phyloP scores from a whole-genome alignment of 805 yeast genomes.

The Saccharomycopsis oosterbeekiorum region DNA sequence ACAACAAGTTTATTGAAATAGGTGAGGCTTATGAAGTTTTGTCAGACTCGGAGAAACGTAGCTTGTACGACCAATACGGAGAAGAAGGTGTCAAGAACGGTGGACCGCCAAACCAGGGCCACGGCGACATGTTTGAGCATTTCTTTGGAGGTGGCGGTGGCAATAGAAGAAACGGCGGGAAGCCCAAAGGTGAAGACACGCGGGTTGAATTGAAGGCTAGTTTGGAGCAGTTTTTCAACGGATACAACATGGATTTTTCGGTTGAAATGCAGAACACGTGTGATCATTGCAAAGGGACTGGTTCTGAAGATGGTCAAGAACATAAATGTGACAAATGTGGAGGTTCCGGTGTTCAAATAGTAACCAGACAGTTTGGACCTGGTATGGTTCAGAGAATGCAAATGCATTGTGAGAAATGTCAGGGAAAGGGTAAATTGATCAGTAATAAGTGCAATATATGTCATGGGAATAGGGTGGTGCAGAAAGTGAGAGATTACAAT shows the following conservation, averaged over 20 bases:
- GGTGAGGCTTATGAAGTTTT: constrained; percentile 91
- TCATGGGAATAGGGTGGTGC: constrained; percentile 55
- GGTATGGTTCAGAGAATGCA: constrained; percentile 85
- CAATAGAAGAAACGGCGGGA: constrained; percentile 29
- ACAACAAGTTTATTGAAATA: constrained; percentile 76
- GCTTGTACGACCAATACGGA: constrained; percentile 67
- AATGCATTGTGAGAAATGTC: constrained; percentile 68
- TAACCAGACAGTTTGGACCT: constrained; percentile 72
- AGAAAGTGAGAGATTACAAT: constrained; percentile 45
- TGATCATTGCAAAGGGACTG: constrained; percentile 71
- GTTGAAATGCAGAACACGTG: constrained; percentile 70
- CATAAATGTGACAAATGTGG: constrained; percentile 59
- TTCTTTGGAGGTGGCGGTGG: constrained; percentile 41
- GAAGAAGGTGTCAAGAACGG: constrained; percentile 60
- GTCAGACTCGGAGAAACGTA: constrained; percentile 53
- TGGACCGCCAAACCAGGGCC: constrained; percentile 28
- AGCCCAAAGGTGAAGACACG: constrained; percentile 47
- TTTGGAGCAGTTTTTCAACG: constrained; percentile 60
- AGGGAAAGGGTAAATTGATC: constrained; percentile 65
- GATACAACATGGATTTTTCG: constrained; percentile 50
- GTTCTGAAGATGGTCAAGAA: constrained; percentile 68
- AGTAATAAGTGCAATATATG: constrained; percentile 59
- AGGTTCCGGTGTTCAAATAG: constrained; percentile 63
- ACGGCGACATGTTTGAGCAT: constrained; percentile 54
- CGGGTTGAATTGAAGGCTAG: constrained; percentile 46